phyloP scores from a whole-genome alignment of 768 basidiomycete genomes.

The Clitopilus passeckerianus region DNA sequence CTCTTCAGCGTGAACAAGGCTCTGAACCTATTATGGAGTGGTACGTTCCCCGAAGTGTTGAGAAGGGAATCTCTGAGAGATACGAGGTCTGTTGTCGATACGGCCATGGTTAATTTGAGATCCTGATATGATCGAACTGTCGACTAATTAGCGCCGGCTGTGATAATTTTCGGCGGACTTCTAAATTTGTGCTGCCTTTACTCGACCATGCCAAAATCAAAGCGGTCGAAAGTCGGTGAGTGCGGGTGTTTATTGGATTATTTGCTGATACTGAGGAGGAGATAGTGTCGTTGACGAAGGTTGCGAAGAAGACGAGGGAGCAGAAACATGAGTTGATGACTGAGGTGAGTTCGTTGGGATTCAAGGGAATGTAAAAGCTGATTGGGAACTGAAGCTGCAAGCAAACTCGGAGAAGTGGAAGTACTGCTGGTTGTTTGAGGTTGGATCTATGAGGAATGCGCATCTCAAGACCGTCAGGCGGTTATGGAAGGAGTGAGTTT shows the following conservation, averaged over 20 bases:
- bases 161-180: slow-evolving; percentile 46
- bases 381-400: slow-evolving; percentile 54
- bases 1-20: slow-evolving; percentile 91
- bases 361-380: not conserved
- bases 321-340: slow-evolving; percentile 82
- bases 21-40: slow-evolving; percentile 84
- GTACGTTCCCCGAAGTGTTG: slow-evolving; percentile 65
- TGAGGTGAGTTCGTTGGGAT: slow-evolving; percentile 46
- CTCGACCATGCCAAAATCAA: slow-evolving; percentile 79
- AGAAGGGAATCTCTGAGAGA: slow-evolving; percentile 74
- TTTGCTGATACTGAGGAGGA: slow-evolving; percentile 5
- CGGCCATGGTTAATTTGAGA: slow-evolving; percentile 22
- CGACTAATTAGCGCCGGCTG: slow-evolving; percentile 6
- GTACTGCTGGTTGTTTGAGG: slow-evolving; percentile 94
- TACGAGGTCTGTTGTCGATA: slow-evolving; percentile 50
- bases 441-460: slow-evolving; percentile 93
- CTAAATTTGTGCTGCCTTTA: slow-evolving; percentile 24
- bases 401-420: slow-evolving; percentile 83
- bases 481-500: slow-evolving; percentile 89
- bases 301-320: slow-evolving; percentile 87
- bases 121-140: slow-evolving; percentile 13
- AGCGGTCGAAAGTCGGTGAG: slow-evolving; percentile 83
- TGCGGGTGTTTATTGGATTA: slow-evolving; percentile 10
- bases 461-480: slow-evolving; percentile 91
- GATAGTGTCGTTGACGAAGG: slow-evolving; percentile 89